phyloP scores from a whole-genome alignment of 305 asterid species.

The Caryopteris hybrid region DNA sequence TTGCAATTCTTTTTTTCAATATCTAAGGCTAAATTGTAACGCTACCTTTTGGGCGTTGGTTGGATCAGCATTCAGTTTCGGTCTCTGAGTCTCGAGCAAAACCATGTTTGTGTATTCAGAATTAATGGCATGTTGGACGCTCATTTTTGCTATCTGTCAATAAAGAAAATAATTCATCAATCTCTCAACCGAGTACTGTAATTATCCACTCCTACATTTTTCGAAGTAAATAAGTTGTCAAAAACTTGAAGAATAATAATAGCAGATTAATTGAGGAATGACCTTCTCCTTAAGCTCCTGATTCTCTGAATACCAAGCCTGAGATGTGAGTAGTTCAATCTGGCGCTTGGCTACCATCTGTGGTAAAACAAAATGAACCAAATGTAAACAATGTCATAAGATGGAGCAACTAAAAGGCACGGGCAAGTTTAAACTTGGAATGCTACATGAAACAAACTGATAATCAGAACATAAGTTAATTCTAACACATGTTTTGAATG shows the following conservation, averaged over 20 bases:
- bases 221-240: background rate
- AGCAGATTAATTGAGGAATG: conserved; percentile 10
- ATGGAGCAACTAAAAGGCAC: background rate
- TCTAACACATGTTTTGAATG: too few species aligned
- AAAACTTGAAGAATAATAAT: background rate
- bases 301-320: conserved; percentile 61
- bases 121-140: conserved; percentile 39
- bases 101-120: conserved; percentile 75
- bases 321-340: conserved; percentile 55
- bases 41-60: conserved; percentile 37
- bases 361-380: background rate
- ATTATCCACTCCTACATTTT: background rate
- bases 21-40: background rate
- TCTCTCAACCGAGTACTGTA: too few species aligned
- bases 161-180: conserved; percentile 6
- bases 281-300: conserved; percentile 76
- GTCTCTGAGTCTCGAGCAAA: conserved; percentile 46
- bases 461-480: background rate
- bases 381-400: background rate
- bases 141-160: conserved; percentile 71
- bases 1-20: background rate
- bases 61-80: conserved; percentile 32
- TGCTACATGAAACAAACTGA: background rate
- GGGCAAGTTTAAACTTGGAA: background rate
- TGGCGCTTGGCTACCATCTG: conserved; percentile 45